Evolutionary conservation across 1,284 basidiomycete species (phyloP).

Genomic region (Limonomyces culmigenus): DNA sequence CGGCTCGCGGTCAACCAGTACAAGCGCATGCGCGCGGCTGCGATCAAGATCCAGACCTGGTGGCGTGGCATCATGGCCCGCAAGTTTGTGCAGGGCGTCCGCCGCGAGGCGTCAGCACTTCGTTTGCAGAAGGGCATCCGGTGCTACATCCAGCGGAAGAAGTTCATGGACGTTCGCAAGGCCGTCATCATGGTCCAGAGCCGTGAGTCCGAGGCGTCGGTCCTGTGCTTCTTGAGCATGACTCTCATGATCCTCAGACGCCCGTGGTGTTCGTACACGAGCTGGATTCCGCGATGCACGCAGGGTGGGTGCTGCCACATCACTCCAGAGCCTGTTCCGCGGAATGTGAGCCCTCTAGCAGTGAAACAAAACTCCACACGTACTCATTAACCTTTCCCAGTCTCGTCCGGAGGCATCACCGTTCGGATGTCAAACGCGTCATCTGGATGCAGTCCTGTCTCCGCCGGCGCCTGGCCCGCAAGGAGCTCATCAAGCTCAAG

Average conservation of each 20-base stretch:
- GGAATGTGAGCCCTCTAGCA: conserved; percentile 49
- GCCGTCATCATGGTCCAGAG: conserved; percentile 71
- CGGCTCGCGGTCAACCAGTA: conserved; percentile 77
- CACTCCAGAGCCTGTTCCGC: conserved; percentile 76
- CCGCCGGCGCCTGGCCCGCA: conserved; percentile 77
- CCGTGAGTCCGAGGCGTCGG: conserved; percentile 54
- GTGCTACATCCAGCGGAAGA: conserved; percentile 58
- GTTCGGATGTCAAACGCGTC: conserved; percentile 55
- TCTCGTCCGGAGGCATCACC: conserved; percentile 46
- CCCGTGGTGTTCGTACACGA: conserved; percentile 72
- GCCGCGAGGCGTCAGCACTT: conserved; percentile 60
- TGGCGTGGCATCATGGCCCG: conserved; percentile 79
- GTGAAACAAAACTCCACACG: conserved; percentile 5
- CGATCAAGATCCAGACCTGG: conserved; percentile 86
- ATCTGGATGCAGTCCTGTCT: conserved; percentile 86
- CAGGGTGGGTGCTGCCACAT: conserved; percentile 49
- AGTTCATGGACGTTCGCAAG: conserved; percentile 46
- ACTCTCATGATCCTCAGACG: conserved; percentile 21
- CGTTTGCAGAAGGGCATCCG: conserved; percentile 66
- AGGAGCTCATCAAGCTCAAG: conserved; percentile 70
- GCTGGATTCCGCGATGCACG: conserved; percentile 44
- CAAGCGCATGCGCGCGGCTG: conserved; percentile 48
- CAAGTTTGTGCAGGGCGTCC: conserved; percentile 52
- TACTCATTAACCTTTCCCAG: conserved; percentile 20
- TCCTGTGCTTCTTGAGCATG: background rate